Base-by-base conservation (phyloP, 371 early-diverging fungal genomes). In the Lichtheimia corymbifera region DNA sequence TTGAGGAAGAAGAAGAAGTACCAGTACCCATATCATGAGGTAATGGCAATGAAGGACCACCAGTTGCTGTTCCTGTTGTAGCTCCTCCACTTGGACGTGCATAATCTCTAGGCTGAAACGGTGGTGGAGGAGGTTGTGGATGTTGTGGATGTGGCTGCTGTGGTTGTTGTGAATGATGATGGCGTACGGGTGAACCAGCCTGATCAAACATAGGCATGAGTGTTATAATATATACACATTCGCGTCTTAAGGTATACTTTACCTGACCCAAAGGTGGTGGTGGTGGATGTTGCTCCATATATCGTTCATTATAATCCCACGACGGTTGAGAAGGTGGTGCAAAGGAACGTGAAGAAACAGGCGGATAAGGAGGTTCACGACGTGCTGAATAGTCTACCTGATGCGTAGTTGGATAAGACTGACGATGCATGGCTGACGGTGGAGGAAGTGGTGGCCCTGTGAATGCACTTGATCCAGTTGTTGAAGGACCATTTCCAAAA, bases 381-480 rank as follows among this genome's bases (percentile, higher is more conserved):
- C 50, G 60, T 18, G 42, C 24, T 35, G 35, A 35, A 52, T 63
- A 63, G 30, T 63, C 63, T 1, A 28, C 52, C 24, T 11, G 52
- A 28, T 52, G 52, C n/a, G 12, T 25, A 5, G 25, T 17, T 24
- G 57, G 25, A 17, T 55, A 44, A 41, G 55, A 43, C 6, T 51
- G 63, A n/a, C 56, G 50, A 57, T 56, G 63, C 30, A 49, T 40
- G 35, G 49, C 43, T 35, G 52, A 50, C 20, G 55, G 55, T 12
- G 47, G 56, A 3, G 55, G 24, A 41, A 47, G n/a, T 52, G 60
- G 44, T 20, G 58, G 57, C 30, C 63, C 62, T 30, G 60, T 20
- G 17, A 70, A 57, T 28, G 61, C 47, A 50, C 62, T 63, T 44
- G 60, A 14, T 25, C 53, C 63, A 50, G 60, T 56, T 15, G 65